Evolutionary conservation across 306 rosid species (phyloP), one percentile per base, ranked within the genome.

Genomic region (Inga oerstediana): DNA sequence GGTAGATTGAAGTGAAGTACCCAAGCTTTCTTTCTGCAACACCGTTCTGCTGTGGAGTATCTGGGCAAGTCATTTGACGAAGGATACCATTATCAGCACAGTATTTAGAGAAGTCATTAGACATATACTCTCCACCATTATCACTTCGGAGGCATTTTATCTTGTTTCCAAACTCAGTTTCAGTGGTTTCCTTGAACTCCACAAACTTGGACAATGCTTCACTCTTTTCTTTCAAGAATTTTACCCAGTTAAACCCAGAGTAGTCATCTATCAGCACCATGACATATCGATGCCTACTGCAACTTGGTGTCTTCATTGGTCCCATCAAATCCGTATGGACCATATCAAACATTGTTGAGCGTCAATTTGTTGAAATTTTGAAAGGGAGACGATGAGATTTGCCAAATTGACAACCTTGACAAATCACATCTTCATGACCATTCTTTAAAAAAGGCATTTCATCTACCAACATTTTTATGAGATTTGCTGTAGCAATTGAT

Each of bases 41-140:
- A 4, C 35, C 27, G 32, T 85, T 81, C 11, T 85, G 24, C 5
- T 81, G 45, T 3, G 54, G 80, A 1, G 82, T 84, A 0, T 84
- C 9, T 4, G 45, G 78, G 61, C 79, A 80, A 0, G 74, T 79
- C 39, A 84, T 30, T 27, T 80, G 46, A 3, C 54, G 5, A 0
- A 5, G 5, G 39, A 24, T 84, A 2, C 66, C 15, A 13, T 62
- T 13, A 0, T 32, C 3, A 0, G 8, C 10, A 32, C 35, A 75
- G 32, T 11, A 35, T 0, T 12, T 0, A 2, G 52, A 3, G 1
- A 80, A 74, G 0, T 17, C 5, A 4, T 4, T 3, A 2, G 34
- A 75, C 6, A 61, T 74, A 5, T 13, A 79, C 7, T 80, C 17
- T 24, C 37, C 2, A 24, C 68, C 37, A 62, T 62, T 62, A 16